Conservation (phyloP, 78 protist genomes). For the Trichosphaerium sp. region DNA sequence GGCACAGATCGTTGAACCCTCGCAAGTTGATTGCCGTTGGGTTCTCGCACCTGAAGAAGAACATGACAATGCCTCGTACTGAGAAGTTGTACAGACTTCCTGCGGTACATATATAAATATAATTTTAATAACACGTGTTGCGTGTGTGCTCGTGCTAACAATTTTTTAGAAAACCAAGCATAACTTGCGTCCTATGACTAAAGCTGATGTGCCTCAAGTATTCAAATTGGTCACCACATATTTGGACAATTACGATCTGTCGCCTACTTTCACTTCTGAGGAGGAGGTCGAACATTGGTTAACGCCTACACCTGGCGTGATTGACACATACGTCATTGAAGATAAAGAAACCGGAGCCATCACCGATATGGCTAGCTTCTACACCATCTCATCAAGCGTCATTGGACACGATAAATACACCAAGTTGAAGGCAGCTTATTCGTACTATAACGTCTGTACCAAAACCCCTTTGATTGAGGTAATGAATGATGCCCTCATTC, state of each 20-base stretch:
- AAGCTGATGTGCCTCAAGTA: slow-evolving; percentile 45
- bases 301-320: slow-evolving; percentile 27
- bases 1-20: slow-evolving; percentile 87
- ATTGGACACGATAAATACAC: slow-evolving; percentile 60
- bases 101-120: not conserved
- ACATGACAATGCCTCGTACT: slow-evolving; percentile 49
- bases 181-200: slow-evolving; percentile 53
- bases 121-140: not conserved
- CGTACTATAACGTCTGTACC: slow-evolving; percentile 82
- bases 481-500: slow-evolving; percentile 71
- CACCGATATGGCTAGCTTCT: slow-evolving; percentile 85
- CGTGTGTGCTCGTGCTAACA: too few species aligned
- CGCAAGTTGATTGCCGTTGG: slow-evolving; percentile 76
- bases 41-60: slow-evolving; percentile 55
- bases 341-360: slow-evolving; percentile 24
- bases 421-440: slow-evolving; percentile 86
- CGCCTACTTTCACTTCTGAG: slow-evolving; percentile 34
- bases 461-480: slow-evolving; percentile 39
- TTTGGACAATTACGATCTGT: slow-evolving; percentile 24
- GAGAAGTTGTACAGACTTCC: slow-evolving; percentile 52
- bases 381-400: slow-evolving; percentile 85
- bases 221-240: slow-evolving; percentile 20
- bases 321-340: slow-evolving; percentile 80
- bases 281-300: slow-evolving; percentile 85
- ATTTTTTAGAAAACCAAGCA: slow-evolving; percentile 8